Conservation (phyloP, 148 eudicot genomes). For the Vaccinium macrocarpon region DNA sequence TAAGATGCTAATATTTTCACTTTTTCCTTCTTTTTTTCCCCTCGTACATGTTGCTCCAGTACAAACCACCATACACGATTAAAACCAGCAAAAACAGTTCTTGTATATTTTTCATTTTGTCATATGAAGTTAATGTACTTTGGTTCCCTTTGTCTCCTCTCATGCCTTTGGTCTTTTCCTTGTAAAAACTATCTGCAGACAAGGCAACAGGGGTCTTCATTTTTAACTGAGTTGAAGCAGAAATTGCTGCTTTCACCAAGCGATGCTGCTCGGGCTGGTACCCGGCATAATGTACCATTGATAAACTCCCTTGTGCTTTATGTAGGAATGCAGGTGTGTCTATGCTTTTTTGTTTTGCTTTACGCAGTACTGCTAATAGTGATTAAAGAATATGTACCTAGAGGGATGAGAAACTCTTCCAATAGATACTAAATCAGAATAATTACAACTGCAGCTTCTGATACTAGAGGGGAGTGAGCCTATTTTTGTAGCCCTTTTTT, state of each 20-base stretch:
- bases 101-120: not conserved
- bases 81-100: not conserved
- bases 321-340: slow-evolving; percentile 84
- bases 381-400: not conserved
- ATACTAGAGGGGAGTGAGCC: not conserved
- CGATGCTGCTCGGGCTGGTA: slow-evolving; percentile 74
- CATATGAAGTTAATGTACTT: not conserved
- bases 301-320: slow-evolving; percentile 94
- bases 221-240: slow-evolving; percentile 73
- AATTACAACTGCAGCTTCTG: not conserved
- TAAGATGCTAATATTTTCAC: not conserved
- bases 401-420: slow-evolving; percentile 4
- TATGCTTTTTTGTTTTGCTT: slow-evolving; percentile 10
- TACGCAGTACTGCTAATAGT: not conserved
- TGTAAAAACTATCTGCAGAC: slow-evolving; percentile 41
- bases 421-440: not conserved
- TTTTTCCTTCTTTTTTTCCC: not conserved
- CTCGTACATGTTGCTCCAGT: not conserved
- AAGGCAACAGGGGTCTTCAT: slow-evolving; percentile 69
- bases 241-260: slow-evolving; percentile 66
- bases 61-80: not conserved
- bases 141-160: not conserved
- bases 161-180: not conserved
- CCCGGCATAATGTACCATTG: slow-evolving; percentile 88
- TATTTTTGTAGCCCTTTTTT: not conserved